These are phyloP conservation scores for Paecilomyces sp. DNA, from an alignment of 2,329 filamentous ascomycete genomes.

Conservation along the genomic window DNA sequence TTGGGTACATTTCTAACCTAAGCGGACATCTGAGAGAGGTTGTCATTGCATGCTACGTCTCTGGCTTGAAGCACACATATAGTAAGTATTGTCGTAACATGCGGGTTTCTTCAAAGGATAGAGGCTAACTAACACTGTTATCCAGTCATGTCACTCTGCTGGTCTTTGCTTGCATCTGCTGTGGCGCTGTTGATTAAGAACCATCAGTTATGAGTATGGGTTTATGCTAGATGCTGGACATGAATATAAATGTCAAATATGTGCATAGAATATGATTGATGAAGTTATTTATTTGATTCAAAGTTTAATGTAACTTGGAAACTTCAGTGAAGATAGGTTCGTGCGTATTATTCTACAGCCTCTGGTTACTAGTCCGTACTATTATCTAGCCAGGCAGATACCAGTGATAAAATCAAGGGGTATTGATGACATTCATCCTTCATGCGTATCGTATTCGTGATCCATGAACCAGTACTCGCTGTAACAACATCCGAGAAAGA, in stretches of 20 bases:
- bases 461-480: background rate
- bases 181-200: background rate
- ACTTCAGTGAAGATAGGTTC: no score
- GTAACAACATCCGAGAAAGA: background rate
- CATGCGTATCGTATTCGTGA: background rate
- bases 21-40: conserved; percentile 16
- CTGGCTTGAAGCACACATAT: conserved; percentile 21
- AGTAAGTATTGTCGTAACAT: conserved; percentile 9
- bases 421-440: background rate
- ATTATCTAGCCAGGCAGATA: background rate
- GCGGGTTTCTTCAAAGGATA: no score
- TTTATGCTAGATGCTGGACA: background rate
- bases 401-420: background rate
- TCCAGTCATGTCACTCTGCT: conserved; percentile 4
- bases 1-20: conserved; percentile 31
- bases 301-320: no score
- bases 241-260: background rate
- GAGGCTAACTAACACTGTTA: background rate
- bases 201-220: background rate
- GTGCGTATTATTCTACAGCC: background rate
- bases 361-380: background rate
- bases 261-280: background rate
- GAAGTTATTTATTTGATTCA: background rate
- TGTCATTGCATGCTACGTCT: conserved; percentile 20
- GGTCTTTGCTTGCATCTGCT: background rate